Conservation (phyloP, 495 filamentous ascomycete species). For the Xylaria palmicola region DNA sequence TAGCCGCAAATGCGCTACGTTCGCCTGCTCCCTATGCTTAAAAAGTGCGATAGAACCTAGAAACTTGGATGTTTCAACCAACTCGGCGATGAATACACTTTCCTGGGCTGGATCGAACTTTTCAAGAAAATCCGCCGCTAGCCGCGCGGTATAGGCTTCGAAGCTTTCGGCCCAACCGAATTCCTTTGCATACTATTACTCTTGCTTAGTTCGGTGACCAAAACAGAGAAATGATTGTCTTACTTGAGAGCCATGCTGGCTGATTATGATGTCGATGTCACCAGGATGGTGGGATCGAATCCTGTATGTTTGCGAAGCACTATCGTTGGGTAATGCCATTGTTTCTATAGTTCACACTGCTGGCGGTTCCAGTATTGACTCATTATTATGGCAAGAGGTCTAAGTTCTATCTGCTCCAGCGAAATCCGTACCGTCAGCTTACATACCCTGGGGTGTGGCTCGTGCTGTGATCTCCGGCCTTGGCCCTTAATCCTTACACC, state of each 20-base stretch:
- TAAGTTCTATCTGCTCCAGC: no score
- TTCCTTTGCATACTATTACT: not conserved
- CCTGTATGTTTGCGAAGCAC: not conserved
- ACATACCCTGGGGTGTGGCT: no score
- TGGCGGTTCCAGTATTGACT: no score
- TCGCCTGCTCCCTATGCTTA: not conserved
- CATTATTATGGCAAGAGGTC: no score
- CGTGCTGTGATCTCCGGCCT: no score
- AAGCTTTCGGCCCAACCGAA: constrained; percentile 1
- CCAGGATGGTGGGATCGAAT: not conserved
- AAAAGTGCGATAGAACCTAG: constrained; percentile 2
- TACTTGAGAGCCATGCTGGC: not conserved
- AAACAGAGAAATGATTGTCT: not conserved
- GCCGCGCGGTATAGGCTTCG: not conserved
- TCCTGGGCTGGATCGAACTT: not conserved
- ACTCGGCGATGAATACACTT: not conserved
- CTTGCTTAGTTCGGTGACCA: not conserved
- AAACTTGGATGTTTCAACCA: not conserved
- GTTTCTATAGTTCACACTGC: no score
- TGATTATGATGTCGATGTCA: constrained; percentile 1
- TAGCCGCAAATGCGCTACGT: constrained; percentile 2
- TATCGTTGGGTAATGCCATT: not conserved
- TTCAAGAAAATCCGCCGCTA: not conserved
- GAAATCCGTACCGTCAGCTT: no score
- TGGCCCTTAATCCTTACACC: no score